Percentiles rank a stretch among this genome's conserved stretches.
phyloP scores from a whole-genome alignment of 2,329 filamentous ascomycete species.

The Phaeophleospora eucalypticola region DNA sequence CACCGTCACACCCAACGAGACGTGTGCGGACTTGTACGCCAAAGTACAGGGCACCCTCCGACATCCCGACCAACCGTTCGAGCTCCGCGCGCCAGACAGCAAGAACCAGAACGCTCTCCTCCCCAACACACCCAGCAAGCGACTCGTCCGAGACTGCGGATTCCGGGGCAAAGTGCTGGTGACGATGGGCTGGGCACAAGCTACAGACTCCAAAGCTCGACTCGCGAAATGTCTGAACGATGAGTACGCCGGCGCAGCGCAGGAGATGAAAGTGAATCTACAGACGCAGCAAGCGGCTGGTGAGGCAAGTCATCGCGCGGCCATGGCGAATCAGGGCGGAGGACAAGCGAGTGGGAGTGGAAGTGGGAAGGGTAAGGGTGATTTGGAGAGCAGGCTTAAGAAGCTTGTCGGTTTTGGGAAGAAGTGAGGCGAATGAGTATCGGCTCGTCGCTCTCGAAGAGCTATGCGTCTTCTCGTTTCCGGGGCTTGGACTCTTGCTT shows the following conservation, averaged over 20 bases:
- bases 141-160: constrained; percentile 68
- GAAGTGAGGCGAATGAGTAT: constrained; percentile 60
- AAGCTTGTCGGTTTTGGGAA: constrained; percentile 71
- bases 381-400: constrained; percentile 50
- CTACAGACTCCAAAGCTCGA: constrained; percentile 54
- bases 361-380: constrained; percentile 33
- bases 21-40: constrained; percentile 66
- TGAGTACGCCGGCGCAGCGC: constrained; percentile 57
- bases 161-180: constrained; percentile 69
- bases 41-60: constrained; percentile 71
- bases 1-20: constrained; percentile 64
- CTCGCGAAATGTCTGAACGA: constrained; percentile 57
- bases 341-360: constrained; percentile 5
- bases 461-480: too few relatives aligned
- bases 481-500: too few relatives aligned
- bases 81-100: constrained; percentile 60
- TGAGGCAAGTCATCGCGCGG: constrained; percentile 24
- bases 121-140: constrained; percentile 36
- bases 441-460: too few relatives aligned
- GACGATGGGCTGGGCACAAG: constrained; percentile 69
- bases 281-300: constrained; percentile 41
- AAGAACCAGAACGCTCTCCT: constrained; percentile 37
- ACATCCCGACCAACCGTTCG: constrained; percentile 58
- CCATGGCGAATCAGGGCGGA: constrained; percentile 28
- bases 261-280: constrained; percentile 63